Conservation (phyloP, 805 yeast genomes). For the Dipodascus albidus region DNA sequence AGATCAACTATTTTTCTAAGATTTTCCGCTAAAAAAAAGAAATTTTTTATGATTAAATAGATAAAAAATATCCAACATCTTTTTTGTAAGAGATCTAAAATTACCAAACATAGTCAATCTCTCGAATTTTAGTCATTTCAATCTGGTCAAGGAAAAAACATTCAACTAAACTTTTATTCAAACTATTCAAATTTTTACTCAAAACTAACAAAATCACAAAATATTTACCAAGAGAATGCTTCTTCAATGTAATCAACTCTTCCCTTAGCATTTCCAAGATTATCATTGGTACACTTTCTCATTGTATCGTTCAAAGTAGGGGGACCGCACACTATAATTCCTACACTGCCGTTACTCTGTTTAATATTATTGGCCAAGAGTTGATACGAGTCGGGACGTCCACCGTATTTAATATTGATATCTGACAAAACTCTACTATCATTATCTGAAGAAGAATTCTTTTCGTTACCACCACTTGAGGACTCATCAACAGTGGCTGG, state of each 20-base stretch:
- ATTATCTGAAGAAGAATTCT: not conserved
- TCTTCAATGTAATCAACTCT: conserved; percentile 61
- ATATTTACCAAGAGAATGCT: conserved; percentile 48
- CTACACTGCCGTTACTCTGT: conserved; percentile 33
- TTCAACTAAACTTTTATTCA: too few species aligned
- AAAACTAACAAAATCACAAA: too few species aligned
- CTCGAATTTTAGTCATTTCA: too few species aligned
- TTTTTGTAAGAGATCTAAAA: too few species aligned
- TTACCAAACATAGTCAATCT: too few species aligned
- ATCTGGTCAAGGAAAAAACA: too few species aligned
- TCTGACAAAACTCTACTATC: not conserved
- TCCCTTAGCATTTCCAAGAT: conserved; percentile 30
- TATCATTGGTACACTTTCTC: conserved; percentile 35
- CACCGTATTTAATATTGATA: not conserved
- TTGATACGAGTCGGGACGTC: not conserved
- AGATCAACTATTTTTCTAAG: too few species aligned
- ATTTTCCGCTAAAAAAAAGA: too few species aligned
- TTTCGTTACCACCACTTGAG: not conserved
- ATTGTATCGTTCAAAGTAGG: conserved; percentile 44
- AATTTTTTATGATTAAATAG: too few species aligned
- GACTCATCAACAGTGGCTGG: not conserved
- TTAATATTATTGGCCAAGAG: not conserved
- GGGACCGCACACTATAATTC: conserved; percentile 55
- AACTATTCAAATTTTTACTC: too few species aligned
- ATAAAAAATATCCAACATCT: too few species aligned